These are phyloP conservation scores for Dillenia suffruticosa DNA, from an alignment of 164 flowering plant genomes.

Conservation along the genomic window DNA sequence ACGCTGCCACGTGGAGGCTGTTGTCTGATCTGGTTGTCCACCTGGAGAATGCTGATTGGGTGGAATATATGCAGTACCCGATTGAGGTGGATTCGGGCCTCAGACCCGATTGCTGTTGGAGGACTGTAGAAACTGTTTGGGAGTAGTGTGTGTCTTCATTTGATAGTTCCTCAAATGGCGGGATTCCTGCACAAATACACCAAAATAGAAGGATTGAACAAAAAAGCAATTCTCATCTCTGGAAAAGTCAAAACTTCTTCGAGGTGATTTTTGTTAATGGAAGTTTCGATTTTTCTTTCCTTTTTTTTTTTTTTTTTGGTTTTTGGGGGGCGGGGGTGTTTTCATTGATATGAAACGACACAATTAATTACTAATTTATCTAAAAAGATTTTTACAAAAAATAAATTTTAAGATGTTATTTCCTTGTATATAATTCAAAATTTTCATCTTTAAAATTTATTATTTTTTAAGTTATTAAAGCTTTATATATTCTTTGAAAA, in stretches of 20 bases:
- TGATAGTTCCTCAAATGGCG: slow-evolving; percentile 30
- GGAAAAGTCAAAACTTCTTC: not conserved
- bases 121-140: slow-evolving; percentile 69
- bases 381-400: too few species aligned
- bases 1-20: slow-evolving; percentile 14
- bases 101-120: slow-evolving; percentile 40
- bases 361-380: too few species aligned
- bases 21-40: slow-evolving; percentile 42
- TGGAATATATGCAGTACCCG: slow-evolving; percentile 21
- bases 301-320: not conserved
- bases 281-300: not conserved
- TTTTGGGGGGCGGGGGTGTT: too few species aligned
- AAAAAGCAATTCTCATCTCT: not conserved
- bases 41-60: slow-evolving; percentile 51
- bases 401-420: too few species aligned
- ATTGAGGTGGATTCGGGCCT: slow-evolving; percentile 36
- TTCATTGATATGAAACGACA: too few species aligned
- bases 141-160: slow-evolving; percentile 78
- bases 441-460: too few species aligned
- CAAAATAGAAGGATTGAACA: not conserved
- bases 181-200: slow-evolving; percentile 16
- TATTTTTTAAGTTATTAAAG: too few species aligned
- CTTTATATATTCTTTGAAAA: too few species aligned
- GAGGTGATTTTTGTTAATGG: not conserved
- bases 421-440: too few species aligned